Conservation (phyloP, 2,329 filamentous ascomycete species). For the Clarireedia paspali region DNA sequence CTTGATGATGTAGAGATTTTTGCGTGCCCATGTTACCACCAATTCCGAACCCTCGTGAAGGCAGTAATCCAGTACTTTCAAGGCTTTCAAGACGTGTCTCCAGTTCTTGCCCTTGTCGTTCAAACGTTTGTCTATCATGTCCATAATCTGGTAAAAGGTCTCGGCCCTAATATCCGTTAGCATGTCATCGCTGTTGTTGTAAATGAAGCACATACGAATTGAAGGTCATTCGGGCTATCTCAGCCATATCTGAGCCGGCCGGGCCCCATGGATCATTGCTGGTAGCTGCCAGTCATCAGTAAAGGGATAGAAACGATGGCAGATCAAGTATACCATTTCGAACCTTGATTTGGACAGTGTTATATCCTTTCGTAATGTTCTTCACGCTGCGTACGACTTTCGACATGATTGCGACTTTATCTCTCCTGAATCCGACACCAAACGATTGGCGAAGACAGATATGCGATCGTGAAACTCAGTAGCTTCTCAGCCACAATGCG, state of each 20-base stretch:
- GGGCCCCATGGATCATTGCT: conserved; percentile 99
- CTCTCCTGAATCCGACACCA: conserved; percentile 1
- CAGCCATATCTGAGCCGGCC: conserved; percentile 95
- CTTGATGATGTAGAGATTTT: conserved; percentile 98
- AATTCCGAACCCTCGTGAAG: conserved; percentile 94
- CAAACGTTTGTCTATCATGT: conserved; percentile 97
- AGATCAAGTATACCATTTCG: conserved; percentile 69
- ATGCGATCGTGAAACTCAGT: not conserved
- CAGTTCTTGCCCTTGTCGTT: conserved; percentile 99
- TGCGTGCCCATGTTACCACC: conserved; percentile 94
- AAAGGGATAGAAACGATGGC: conserved; percentile 5
- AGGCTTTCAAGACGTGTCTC: conserved; percentile 93
- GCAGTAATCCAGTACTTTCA: conserved; percentile 97
- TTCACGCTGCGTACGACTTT: conserved; percentile 96
- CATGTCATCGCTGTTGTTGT: conserved; percentile 4
- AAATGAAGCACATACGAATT: conserved; percentile 64
- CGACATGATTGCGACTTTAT: conserved; percentile 58
- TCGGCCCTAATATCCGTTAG: conserved; percentile 50
- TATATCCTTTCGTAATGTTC: conserved; percentile 99
- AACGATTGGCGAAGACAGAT: not conserved
- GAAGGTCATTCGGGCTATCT: conserved; percentile 96
- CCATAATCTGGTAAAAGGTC: conserved; percentile 99
- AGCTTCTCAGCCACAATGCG: conserved; percentile 7
- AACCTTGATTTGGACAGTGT: conserved; percentile 93
- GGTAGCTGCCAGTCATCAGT: conserved; percentile 59